Percentiles rank a stretch among this genome's conserved stretches.
Evolutionary conservation across 2,329 filamentous ascomycete species (phyloP).

Genomic region (Cyphellophora attinorum): DNA sequence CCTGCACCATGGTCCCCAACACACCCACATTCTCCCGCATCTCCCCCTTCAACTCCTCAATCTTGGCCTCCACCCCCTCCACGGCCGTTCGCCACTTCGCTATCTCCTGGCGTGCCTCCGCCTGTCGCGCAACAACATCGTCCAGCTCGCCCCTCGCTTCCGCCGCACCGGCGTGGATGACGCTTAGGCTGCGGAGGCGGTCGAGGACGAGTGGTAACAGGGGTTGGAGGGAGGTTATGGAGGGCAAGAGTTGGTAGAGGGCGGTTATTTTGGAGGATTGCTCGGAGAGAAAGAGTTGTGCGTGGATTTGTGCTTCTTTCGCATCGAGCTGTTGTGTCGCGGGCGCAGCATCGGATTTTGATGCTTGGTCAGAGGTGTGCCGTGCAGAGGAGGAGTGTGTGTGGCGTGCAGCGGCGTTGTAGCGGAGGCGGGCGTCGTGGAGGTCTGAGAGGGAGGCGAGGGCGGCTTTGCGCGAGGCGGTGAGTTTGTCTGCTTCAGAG

Average conservation of each 20-base stretch:
- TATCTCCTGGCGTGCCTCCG: constrained; percentile 73
- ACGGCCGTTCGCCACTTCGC: constrained; percentile 77
- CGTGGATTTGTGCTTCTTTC: constrained; percentile 25
- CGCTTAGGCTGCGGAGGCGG: constrained; percentile 69
- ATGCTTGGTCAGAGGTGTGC: constrained; percentile 28
- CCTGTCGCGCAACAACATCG: constrained; percentile 67
- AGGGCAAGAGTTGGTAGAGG: constrained; percentile 77
- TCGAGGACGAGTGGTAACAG: constrained; percentile 78
- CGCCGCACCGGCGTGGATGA: constrained; percentile 79
- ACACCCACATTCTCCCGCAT: constrained; percentile 72
- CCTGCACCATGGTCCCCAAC: constrained; percentile 84
- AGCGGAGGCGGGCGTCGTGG: constrained; percentile 27
- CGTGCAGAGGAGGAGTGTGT: constrained; percentile 5
- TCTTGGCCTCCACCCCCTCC: constrained; percentile 64
- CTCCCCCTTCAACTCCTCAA: constrained; percentile 58
- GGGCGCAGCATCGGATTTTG: constrained; percentile 40
- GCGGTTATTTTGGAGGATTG: constrained; percentile 82
- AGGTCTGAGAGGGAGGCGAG: constrained; percentile 31
- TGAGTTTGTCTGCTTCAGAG: constrained; percentile 33
- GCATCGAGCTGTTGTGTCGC: constrained; percentile 28
- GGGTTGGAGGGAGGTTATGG: constrained; percentile 77
- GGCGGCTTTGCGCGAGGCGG: constrained; percentile 32
- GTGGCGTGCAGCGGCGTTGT: constrained; percentile 18
- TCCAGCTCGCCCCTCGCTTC: constrained; percentile 68
- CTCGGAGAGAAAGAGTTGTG: constrained; percentile 45